These are phyloP conservation scores for Cordyceps militaris DNA, from an alignment of 2,329 filamentous ascomycete genomes.

Conservation along the genomic window DNA sequence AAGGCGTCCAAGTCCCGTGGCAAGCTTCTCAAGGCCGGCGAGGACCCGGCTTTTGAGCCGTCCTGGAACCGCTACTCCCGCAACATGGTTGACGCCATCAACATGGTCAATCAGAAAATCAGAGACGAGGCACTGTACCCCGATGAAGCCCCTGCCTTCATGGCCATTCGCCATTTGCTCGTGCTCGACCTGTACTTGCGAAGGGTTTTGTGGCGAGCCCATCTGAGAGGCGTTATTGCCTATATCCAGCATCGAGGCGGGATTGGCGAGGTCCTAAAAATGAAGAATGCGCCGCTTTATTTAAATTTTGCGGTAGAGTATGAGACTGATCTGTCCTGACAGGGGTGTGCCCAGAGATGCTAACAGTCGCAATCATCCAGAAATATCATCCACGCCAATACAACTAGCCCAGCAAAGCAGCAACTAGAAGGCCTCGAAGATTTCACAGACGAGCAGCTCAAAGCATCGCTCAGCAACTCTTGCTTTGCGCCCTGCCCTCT, in stretches of 20 bases:
- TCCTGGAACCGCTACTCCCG: background rate
- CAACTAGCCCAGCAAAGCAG: background rate
- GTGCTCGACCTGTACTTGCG: background rate
- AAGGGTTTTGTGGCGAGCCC: background rate
- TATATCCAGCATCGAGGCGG: background rate
- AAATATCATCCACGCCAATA: slow-evolving; percentile 3
- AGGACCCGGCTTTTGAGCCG: background rate
- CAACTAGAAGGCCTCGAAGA: background rate
- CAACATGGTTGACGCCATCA: background rate
- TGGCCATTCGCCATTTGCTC: background rate
- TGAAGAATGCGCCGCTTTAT: background rate
- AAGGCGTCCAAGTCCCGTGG: background rate
- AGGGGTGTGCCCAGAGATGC: background rate
- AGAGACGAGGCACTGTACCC: background rate
- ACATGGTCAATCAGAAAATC: background rate
- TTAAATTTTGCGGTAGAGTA: background rate
- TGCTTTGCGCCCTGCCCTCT: slow-evolving; percentile 1
- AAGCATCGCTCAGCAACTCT: background rate
- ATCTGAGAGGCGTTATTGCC: background rate
- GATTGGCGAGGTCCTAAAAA: background rate
- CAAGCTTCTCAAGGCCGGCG: background rate
- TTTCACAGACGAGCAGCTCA: background rate
- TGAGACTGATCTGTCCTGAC: background rate
- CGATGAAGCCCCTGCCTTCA: background rate
- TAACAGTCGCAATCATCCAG: background rate